Evolutionary conservation across 176 grass and related monocot species (phyloP).

Genomic region (Bothriochloa decipiens): DNA sequence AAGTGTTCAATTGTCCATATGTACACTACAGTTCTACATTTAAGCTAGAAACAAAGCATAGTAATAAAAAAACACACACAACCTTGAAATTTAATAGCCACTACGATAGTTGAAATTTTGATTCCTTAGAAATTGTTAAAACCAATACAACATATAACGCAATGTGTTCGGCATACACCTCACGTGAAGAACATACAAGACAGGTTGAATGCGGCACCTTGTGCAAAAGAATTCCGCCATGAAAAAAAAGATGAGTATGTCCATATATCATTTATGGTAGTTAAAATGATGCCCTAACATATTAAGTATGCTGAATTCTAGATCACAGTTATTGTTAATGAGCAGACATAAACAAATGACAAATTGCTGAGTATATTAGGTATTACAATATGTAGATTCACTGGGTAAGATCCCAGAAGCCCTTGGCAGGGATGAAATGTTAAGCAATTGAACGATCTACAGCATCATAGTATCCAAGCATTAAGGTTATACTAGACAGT

Average conservation of each 20-base stretch:
- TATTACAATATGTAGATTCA: slow-evolving; percentile 15
- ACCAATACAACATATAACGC: background rate
- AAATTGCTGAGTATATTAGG: background rate
- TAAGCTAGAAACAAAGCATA: background rate
- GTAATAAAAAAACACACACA: slow-evolving; percentile 7
- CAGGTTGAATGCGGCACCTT: background rate
- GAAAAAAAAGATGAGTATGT: slow-evolving; percentile 7
- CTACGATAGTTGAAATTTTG: background rate
- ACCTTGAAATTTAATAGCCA: background rate
- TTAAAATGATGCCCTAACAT: slow-evolving; percentile 1
- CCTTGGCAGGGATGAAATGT: background rate
- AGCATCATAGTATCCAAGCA: background rate
- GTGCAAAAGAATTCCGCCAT: background rate
- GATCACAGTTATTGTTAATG: background rate
- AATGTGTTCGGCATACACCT: background rate
- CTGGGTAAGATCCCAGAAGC: background rate
- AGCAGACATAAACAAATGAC: background rate
- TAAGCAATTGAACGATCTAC: background rate
- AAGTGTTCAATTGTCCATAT: background rate
- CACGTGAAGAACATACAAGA: slow-evolving; percentile 7
- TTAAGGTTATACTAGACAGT: background rate
- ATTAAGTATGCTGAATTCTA: background rate
- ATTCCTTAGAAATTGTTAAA: background rate
- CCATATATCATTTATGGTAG: too few species aligned
- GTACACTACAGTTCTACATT: background rate